Conservation (phyloP, 75 land plant species). For the Pinus albicaulis region DNA sequence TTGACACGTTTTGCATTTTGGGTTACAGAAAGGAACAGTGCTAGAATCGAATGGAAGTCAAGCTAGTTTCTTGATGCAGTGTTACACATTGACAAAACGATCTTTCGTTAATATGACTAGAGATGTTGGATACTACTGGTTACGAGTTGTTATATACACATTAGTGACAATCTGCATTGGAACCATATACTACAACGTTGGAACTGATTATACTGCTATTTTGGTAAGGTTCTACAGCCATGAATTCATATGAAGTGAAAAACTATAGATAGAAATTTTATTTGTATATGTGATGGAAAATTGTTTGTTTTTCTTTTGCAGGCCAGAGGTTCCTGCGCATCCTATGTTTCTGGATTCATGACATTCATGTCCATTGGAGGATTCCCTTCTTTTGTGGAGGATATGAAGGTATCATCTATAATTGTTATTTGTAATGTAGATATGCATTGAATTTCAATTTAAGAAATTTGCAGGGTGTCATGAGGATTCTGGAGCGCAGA, state of each 20-base stretch:
- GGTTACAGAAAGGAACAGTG: constrained; percentile 18
- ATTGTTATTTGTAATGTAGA: neutral
- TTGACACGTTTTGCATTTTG: neutral
- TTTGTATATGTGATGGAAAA: no score
- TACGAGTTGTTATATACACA: constrained; percentile 19
- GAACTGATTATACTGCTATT: constrained; percentile 20
- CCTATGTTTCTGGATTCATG: constrained; percentile 67
- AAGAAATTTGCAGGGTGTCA: neutral
- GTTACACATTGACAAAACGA: constrained; percentile 20
- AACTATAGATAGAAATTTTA: no score
- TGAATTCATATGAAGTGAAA: no score
- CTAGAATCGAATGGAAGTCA: constrained; percentile 21
- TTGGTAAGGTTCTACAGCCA: constrained; percentile 6
- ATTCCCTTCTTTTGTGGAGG: constrained; percentile 83
- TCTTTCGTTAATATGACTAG: constrained; percentile 29
- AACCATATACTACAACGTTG: constrained; percentile 25
- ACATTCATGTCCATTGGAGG: constrained; percentile 94
- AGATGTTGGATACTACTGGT: constrained; percentile 35
- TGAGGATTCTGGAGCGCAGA: neutral
- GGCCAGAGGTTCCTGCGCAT: constrained; percentile 60
- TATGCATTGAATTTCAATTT: neutral
- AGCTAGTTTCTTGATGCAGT: constrained; percentile 25
- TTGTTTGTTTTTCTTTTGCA: neutral
- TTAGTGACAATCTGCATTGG: constrained; percentile 23
- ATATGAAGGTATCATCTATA: constrained; percentile 53